Conservation (phyloP, 768 basidiomycete genomes). For the Rhodotorula sphaerocarpa region DNA sequence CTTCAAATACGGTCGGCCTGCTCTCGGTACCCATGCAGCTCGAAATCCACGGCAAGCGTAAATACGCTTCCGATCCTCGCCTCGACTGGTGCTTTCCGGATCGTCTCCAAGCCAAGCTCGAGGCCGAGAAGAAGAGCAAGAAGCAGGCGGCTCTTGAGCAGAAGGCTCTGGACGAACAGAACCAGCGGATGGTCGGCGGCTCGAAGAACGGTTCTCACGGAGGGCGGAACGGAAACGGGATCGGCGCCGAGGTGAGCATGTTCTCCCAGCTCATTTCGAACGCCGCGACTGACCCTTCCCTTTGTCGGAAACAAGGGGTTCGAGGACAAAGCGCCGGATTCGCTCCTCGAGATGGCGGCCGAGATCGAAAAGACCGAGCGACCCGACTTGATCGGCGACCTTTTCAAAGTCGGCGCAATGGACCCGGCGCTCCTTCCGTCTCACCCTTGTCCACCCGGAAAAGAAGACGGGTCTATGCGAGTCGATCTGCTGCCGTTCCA, state of each 20-base stretch:
- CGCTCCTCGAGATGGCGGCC: not conserved
- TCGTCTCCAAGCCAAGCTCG: slow-evolving; percentile 1
- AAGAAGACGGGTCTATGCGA: slow-evolving; percentile 56
- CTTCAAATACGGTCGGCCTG: slow-evolving; percentile 3
- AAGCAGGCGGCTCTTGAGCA: too few relatives aligned
- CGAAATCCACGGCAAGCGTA: slow-evolving; percentile 23
- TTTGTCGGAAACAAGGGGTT: too few relatives aligned
- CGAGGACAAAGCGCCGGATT: not conserved
- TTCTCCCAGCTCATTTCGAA: too few relatives aligned
- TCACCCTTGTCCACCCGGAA: slow-evolving; percentile 65
- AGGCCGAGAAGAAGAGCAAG: not conserved
- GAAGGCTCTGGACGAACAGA: not conserved
- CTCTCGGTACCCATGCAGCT: not conserved
- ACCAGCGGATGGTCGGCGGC: not conserved
- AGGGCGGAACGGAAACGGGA: too few relatives aligned
- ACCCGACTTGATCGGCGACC: slow-evolving; percentile 34
- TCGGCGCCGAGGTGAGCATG: too few relatives aligned
- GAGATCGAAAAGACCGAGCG: slow-evolving; percentile 1
- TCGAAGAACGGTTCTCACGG: too few relatives aligned
- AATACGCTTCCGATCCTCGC: slow-evolving; percentile 1
- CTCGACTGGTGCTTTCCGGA: slow-evolving; percentile 30
- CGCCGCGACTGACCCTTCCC: too few relatives aligned
- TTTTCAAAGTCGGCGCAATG: slow-evolving; percentile 39
- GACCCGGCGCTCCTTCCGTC: slow-evolving; percentile 66
- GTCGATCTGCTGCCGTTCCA: slow-evolving; percentile 77